These are phyloP conservation scores for Dioscorea zingiberensis DNA, from an alignment of 106 monocot species.

Conservation along the genomic window DNA sequence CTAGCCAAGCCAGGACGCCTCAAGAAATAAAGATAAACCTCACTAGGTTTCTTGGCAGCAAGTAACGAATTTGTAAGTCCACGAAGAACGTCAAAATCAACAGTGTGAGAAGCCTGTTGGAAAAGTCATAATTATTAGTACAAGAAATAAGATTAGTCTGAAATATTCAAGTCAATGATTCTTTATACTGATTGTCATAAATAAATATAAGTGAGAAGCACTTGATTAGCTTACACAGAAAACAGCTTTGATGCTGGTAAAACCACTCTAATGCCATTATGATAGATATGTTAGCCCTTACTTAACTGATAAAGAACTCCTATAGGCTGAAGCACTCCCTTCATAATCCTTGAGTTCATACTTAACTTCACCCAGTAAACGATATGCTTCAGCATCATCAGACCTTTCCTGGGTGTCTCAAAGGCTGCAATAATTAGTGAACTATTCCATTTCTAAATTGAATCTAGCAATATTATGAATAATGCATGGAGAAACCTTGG, in stretches of 20 bases:
- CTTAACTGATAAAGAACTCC: constrained; percentile 66
- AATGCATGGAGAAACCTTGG: constrained; percentile 32
- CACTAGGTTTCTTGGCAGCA: constrained; percentile 73
- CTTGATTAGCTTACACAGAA: no score
- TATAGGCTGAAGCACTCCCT: constrained; percentile 76
- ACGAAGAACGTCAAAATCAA: constrained; percentile 80
- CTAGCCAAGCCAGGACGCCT: neutral
- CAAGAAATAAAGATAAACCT: constrained; percentile 34
- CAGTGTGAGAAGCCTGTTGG: constrained; percentile 44
- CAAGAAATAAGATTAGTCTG: neutral
- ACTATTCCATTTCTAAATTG: no score
- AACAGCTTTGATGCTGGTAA: no score
- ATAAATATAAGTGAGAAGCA: no score
- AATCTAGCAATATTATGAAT: neutral
- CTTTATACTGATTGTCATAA: no score
- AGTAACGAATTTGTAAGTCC: constrained; percentile 78
- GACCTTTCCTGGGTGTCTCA: constrained; percentile 54
- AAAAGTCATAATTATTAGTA: neutral
- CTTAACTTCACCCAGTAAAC: constrained; percentile 85
- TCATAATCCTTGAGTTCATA: constrained; percentile 83
- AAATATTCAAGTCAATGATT: no score
- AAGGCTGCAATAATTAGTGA: no score
- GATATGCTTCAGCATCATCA: constrained; percentile 55
- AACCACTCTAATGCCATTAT: neutral
- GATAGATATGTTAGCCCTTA: constrained; percentile 9